phyloP scores from a whole-genome alignment of 1,284 basidiomycete species.

The Hypsizygus ulmarius region DNA sequence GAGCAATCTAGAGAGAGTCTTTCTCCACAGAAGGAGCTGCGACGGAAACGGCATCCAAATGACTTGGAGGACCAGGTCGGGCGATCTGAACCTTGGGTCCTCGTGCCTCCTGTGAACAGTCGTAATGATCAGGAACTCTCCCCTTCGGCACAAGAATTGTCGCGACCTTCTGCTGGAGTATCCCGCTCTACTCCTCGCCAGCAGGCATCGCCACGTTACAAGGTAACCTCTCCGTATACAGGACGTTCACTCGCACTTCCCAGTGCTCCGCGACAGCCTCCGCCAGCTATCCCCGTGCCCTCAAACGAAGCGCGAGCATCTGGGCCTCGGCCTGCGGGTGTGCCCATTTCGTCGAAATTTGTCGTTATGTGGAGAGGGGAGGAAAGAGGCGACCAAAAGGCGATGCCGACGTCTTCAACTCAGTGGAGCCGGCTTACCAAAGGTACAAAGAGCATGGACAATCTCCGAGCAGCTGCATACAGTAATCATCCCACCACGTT shows the following conservation, averaged over 20 bases:
- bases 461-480: conserved; percentile 41
- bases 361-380: conserved; percentile 51
- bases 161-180: conserved; percentile 10
- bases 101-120: conserved; percentile 36
- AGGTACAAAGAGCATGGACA: conserved; percentile 57
- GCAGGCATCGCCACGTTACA: conserved; percentile 28
- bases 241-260: conserved; percentile 34
- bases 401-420: conserved; percentile 25
- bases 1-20: conserved; percentile 30
- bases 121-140: conserved; percentile 32
- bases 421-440: conserved; percentile 35
- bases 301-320: conserved; percentile 22
- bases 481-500: conserved; percentile 33
- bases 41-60: conserved; percentile 21
- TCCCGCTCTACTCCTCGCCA: conserved; percentile 21
- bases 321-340: conserved; percentile 27
- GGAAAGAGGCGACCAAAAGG: conserved; percentile 33
- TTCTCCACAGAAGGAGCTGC: conserved; percentile 20
- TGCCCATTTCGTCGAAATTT: conserved; percentile 43
- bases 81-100: conserved; percentile 40
- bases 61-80: conserved; percentile 25
- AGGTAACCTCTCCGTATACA: conserved; percentile 31
- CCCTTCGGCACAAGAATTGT: conserved; percentile 23
- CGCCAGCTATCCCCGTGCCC: conserved; percentile 27
- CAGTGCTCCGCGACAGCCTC: conserved; percentile 36